Conservation (phyloP, 2,329 filamentous ascomycete genomes). For the Gnomoniopsis smithogilvyi region DNA sequence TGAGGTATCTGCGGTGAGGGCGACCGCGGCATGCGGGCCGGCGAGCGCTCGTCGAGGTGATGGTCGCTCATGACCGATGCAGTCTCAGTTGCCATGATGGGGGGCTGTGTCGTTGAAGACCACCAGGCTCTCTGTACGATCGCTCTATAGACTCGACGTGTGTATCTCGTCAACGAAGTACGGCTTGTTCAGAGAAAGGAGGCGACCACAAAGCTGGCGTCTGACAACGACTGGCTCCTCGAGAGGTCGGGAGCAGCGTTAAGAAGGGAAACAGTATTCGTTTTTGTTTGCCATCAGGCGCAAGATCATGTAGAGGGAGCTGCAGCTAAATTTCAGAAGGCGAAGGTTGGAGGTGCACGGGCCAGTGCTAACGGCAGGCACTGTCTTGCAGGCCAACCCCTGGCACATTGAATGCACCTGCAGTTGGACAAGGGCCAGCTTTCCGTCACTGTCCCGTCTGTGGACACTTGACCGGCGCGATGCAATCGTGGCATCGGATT, state of each 20-base stretch:
- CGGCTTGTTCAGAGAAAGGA: background rate
- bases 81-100: constrained; percentile 16
- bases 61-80: constrained; percentile 16
- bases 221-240: background rate
- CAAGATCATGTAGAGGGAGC: background rate
- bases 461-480: background rate
- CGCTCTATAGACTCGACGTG: too few relatives aligned
- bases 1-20: constrained; percentile 24
- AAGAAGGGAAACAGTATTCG: background rate
- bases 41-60: constrained; percentile 24
- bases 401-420: background rate
- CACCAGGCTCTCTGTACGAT: background rate
- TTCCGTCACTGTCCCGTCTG: background rate
- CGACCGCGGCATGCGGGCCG: constrained; percentile 25
- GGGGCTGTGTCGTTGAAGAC: background rate
- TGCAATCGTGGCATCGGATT: constrained; percentile 17
- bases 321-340: constrained; percentile 4
- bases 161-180: background rate
- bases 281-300: too few relatives aligned
- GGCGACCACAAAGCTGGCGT: background rate
- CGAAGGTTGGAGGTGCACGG: background rate
- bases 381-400: background rate
- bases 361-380: background rate
- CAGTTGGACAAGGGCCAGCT: constrained; percentile 8
- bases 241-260: background rate